Evolutionary conservation across 306 rosid species (phyloP), one percentile per base, ranked within the genome.

Genomic region (Gastrolobium bilobum): DNA sequence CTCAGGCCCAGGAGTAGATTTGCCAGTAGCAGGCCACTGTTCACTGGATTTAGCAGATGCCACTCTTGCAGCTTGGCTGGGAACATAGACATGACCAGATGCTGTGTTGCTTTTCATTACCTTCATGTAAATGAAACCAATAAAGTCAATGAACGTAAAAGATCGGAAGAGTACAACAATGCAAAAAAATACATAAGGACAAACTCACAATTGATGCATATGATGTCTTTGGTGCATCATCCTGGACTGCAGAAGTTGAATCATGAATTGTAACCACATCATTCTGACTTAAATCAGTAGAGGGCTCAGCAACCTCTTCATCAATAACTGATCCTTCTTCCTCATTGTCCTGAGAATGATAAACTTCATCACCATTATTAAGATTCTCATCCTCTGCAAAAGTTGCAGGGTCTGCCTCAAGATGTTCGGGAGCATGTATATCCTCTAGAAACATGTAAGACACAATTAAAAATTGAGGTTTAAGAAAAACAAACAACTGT

Each of bases 161-260:
- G 60, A 63, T 42, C 29, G 37, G 51, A 58, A 73, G 80, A 38
- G 33, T 57, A 47, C 14, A 15, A 66, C 30, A 69, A 47, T 70
- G 68, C 60, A 68, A 48, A 42, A 51, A 78, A 37, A 47, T 63
- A 54, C 54, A 79, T 76, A 53, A 67, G 57, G 50, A 81, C 63
- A 56, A 62, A 91, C 99, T 81, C 86, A 96, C 98, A 80, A 96
- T 96, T 42, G 91, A 85, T 8, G 99, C 99, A 89, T 96, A 93
- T 62, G 99, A 91, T 74, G 84, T 79, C 83, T 57, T 96, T 33
- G 91, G 93, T 44, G 85, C 90, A 79, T 90, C 97, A 68, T 91
- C 97, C 89, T 75, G 94, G 54, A 78, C 47, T 48, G 85, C 86
- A 72, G 91, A 92, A 83, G 89, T 60, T 38, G 89, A 68, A 59